Conservation (phyloP, 139 green algal species). For the Desmodesmus armatus region DNA sequence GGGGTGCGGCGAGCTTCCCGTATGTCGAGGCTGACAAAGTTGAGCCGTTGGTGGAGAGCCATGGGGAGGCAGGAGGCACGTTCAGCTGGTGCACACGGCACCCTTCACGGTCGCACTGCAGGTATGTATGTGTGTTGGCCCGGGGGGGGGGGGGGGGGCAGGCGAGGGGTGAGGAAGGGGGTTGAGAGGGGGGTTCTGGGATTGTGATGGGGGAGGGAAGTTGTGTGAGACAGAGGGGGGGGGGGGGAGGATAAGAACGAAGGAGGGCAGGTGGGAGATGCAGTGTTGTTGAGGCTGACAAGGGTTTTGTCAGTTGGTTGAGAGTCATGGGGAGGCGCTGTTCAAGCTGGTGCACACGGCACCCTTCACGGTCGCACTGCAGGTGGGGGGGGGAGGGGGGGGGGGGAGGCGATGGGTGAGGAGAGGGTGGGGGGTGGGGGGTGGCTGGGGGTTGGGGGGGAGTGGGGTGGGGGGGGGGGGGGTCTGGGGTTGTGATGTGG, state of each 20-base stretch:
- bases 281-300: not conserved
- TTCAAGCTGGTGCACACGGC: constrained; percentile 92
- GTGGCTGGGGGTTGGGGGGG: too few relatives aligned
- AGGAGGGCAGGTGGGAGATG: too few relatives aligned
- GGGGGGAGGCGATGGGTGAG: too few relatives aligned
- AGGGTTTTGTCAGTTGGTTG: constrained; percentile 55
- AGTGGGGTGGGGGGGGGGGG: too few relatives aligned
- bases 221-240: not conserved
- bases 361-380: constrained; percentile 85
- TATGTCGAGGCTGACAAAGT: constrained; percentile 63
- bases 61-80: constrained; percentile 83
- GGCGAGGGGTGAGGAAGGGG: too few relatives aligned
- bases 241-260: too few relatives aligned
- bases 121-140: too few relatives aligned
- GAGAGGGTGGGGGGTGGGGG: too few relatives aligned
- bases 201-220: constrained; percentile 9
- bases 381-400: too few relatives aligned
- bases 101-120: constrained; percentile 89
- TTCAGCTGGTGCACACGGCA: constrained; percentile 88
- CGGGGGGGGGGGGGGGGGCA: too few relatives aligned
- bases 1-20: constrained; percentile 93
- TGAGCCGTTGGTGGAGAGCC: constrained; percentile 56
- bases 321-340: constrained; percentile 71
- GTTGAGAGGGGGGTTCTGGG: too few relatives aligned
- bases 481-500: too few relatives aligned